Percentiles rank a stretch among this genome's conserved stretches.
phyloP scores from a whole-genome alignment of 495 filamentous ascomycete genomes.

The Aspergillus indologenus region DNA sequence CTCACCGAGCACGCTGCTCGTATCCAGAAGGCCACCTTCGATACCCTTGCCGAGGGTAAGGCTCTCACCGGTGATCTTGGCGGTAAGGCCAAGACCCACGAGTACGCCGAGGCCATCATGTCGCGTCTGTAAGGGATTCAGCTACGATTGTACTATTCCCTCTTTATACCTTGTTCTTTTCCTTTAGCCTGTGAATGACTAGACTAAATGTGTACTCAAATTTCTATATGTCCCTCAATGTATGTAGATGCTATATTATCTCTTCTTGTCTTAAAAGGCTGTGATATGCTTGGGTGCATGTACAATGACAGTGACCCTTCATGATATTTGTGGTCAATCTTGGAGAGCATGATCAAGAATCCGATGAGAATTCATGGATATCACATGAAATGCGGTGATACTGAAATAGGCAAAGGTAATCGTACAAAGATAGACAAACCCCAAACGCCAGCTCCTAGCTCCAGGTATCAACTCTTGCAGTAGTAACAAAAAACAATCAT shows the following conservation, averaged over 20 bases:
- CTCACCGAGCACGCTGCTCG: slow-evolving; percentile 76
- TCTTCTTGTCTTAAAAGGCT: not conserved
- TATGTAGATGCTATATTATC: slow-evolving; percentile 24
- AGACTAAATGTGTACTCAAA: slow-evolving; percentile 41
- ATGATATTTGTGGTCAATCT: not conserved
- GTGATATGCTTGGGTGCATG: not conserved
- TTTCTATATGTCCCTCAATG: slow-evolving; percentile 36
- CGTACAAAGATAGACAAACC: slow-evolving; percentile 13
- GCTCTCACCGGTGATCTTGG: slow-evolving; percentile 90
- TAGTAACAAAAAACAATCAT: not conserved
- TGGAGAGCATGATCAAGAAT: not conserved
- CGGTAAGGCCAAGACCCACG: slow-evolving; percentile 85
- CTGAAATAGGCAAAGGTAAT: slow-evolving; percentile 1
- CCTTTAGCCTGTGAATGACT: slow-evolving; percentile 43
- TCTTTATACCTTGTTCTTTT: slow-evolving; percentile 26
- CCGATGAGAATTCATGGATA: not conserved
- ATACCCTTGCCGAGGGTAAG: slow-evolving; percentile 93
- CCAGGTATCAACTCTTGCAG: slow-evolving; percentile 28
- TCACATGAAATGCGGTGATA: not conserved
- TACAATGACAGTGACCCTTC: not conserved
- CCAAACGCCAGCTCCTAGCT: slow-evolving; percentile 19
- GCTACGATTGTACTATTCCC: slow-evolving; percentile 40
- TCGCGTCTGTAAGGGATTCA: slow-evolving; percentile 63
- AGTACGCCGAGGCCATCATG: slow-evolving; percentile 91
- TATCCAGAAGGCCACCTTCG: slow-evolving; percentile 93